Evolutionary conservation across 257 asterid genomes (phyloP).

Genomic region (Striga asiatica): DNA sequence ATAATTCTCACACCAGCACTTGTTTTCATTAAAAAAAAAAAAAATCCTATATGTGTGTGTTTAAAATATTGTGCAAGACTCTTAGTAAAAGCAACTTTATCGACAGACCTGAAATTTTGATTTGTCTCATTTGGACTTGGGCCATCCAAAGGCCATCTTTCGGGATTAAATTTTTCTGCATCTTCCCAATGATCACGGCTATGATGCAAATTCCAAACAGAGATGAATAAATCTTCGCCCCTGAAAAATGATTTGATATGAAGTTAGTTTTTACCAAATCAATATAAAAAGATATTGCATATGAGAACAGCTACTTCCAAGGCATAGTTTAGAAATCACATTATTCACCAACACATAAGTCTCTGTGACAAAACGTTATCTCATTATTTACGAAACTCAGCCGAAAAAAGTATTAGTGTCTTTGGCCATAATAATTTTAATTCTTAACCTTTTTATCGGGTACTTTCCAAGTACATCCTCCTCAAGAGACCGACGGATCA

Average conservation of each 20-base stretch:
- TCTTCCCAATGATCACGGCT: slow-evolving; percentile 79
- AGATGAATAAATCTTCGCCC: slow-evolving; percentile 87
- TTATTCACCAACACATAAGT: too few relatives aligned
- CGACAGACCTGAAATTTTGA: slow-evolving; percentile 89
- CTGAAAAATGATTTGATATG: too few relatives aligned
- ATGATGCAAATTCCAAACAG: slow-evolving; percentile 94
- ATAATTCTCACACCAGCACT: too few relatives aligned
- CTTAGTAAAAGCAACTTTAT: too few relatives aligned
- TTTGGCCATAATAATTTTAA: slow-evolving; percentile 2
- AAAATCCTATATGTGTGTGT: too few relatives aligned
- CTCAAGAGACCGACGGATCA: slow-evolving; percentile 89
- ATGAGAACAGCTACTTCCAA: not conserved
- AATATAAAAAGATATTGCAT: not conserved
- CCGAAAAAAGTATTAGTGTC: not conserved
- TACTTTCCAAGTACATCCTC: slow-evolving; percentile 72
- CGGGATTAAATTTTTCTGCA: slow-evolving; percentile 80
- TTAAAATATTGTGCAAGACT: too few relatives aligned
- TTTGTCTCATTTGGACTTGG: slow-evolving; percentile 95
- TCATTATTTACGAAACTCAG: slow-evolving; percentile 2
- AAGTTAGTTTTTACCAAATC: not conserved
- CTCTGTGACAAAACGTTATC: not conserved
- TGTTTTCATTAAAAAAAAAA: too few relatives aligned
- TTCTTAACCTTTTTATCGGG: slow-evolving; percentile 63
- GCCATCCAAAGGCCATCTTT: slow-evolving; percentile 96
- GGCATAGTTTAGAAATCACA: not conserved